Evolutionary conservation across 345 rosid genomes (phyloP).

Genomic region (Citrus hindsii): DNA sequence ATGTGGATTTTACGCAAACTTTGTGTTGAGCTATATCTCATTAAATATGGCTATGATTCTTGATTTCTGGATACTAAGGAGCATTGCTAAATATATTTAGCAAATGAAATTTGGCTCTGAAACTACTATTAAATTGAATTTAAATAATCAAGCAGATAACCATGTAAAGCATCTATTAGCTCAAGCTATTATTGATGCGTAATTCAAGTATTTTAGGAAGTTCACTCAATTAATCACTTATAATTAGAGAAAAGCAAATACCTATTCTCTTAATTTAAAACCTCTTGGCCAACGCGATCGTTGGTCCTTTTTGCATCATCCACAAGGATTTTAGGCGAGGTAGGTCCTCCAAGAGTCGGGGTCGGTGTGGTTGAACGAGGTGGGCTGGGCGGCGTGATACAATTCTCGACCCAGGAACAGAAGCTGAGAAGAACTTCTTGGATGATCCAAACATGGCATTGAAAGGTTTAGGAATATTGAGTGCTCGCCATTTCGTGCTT

Average conservation of each 20-base stretch:
- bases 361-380: slow-evolving; percentile 99
- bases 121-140: no score
- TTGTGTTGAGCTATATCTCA: no score
- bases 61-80: no score
- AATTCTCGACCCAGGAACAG: slow-evolving; percentile 99
- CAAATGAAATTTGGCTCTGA: no score
- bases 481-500: slow-evolving; percentile 78
- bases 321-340: slow-evolving; percentile 66
- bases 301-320: slow-evolving; percentile 77
- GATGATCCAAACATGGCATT: slow-evolving; percentile 91
- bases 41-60: no score
- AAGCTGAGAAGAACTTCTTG: slow-evolving; percentile 93
- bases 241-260: background rate
- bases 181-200: no score
- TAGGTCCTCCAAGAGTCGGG: slow-evolving; percentile 83
- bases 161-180: no score
- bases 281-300: slow-evolving; percentile 82
- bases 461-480: slow-evolving; percentile 67
- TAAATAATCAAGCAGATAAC: no score
- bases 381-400: slow-evolving; percentile 88
- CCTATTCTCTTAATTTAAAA: slow-evolving; percentile 89
- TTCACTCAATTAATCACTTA: background rate
- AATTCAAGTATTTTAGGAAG: background rate
- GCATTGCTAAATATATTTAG: no score
- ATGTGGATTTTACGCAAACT: no score